Conservation (phyloP, 1,284 basidiomycete genomes). For the Puccinia coronata region DNA sequence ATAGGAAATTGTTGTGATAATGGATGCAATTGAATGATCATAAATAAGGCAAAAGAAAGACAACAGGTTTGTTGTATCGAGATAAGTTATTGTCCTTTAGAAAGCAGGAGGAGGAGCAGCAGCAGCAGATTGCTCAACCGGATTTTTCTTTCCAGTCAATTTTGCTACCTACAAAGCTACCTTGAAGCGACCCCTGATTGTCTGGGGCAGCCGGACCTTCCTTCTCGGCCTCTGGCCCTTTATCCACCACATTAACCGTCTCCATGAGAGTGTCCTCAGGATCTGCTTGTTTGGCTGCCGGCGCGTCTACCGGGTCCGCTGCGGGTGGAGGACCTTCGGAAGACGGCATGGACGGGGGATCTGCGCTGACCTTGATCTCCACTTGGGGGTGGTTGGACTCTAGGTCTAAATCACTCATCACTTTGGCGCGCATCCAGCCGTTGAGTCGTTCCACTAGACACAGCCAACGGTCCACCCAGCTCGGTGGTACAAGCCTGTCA, state of each 20-base stretch:
- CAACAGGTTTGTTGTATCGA: too few relatives aligned
- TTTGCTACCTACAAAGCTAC: constrained; percentile 44
- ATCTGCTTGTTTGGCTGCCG: too few relatives aligned
- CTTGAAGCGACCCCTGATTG: not conserved
- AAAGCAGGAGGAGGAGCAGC: not conserved
- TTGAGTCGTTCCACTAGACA: constrained; percentile 23
- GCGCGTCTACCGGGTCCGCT: not conserved
- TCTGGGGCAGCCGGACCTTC: not conserved
- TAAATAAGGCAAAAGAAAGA: too few relatives aligned
- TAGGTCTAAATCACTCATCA: constrained; percentile 2
- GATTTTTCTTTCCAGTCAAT: constrained; percentile 39
- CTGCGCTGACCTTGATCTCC: not conserved
- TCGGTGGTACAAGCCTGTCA: not conserved
- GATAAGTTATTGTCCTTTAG: too few relatives aligned
- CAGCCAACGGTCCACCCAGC: constrained; percentile 26
- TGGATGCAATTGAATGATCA: too few relatives aligned
- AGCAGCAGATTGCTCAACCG: not conserved
- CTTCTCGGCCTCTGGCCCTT: not conserved
- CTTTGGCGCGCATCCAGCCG: constrained; percentile 13
- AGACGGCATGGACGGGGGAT: not conserved
- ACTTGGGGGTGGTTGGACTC: not conserved
- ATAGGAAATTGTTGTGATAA: too few relatives aligned
- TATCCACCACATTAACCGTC: constrained; percentile 36
- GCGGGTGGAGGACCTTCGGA: too few relatives aligned
- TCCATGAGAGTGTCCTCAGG: not conserved